Percentiles rank a stretch among this genome's conserved stretches.
Conservation (phyloP, 2,329 filamentous ascomycete species). For the Hymenotorrendiella dingleyae region DNA sequence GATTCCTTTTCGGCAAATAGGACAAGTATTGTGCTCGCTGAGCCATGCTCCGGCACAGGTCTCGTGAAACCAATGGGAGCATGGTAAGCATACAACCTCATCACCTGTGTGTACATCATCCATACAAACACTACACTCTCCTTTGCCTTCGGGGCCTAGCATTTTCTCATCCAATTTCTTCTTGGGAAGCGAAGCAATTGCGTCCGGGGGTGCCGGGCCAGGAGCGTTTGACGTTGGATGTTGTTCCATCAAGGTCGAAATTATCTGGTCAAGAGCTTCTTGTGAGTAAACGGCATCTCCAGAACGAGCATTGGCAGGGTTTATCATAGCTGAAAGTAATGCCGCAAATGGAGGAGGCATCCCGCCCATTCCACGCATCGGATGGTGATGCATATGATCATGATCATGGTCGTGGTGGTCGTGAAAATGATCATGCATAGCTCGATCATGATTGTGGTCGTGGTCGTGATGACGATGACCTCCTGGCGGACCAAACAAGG, state of each 20-base stretch:
- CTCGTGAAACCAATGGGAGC: constrained; percentile 90
- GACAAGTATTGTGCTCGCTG: constrained; percentile 86
- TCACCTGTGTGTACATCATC: constrained; percentile 70
- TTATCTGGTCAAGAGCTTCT: constrained; percentile 82
- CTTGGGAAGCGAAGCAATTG: constrained; percentile 68
- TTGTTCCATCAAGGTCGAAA: constrained; percentile 83
- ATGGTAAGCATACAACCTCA: constrained; percentile 73
- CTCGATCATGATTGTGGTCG: constrained; percentile 17
- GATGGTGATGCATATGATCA: constrained; percentile 18
- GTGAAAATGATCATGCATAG: too few relatives aligned
- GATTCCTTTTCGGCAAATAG: constrained; percentile 59
- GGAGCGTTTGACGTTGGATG: constrained; percentile 71
- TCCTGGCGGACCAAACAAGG: constrained; percentile 23
- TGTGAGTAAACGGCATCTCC: constrained; percentile 88
- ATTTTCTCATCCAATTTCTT: constrained; percentile 65
- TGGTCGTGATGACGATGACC: neutral
- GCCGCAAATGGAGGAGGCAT: constrained; percentile 41
- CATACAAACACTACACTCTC: constrained; percentile 94
- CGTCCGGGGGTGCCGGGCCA: constrained; percentile 69
- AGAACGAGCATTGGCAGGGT: constrained; percentile 45
- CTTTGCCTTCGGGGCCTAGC: constrained; percentile 57
- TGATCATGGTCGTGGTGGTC: constrained; percentile 6
- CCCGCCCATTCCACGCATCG: constrained; percentile 15
- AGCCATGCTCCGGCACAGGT: constrained; percentile 79
- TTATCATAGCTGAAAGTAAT: constrained; percentile 47